Percentiles rank a stretch among this genome's conserved stretches.
These are phyloP conservation scores for Neurospora sp. DNA, from an alignment of 2,329 filamentous ascomycete genomes.

Conservation along the genomic window DNA sequence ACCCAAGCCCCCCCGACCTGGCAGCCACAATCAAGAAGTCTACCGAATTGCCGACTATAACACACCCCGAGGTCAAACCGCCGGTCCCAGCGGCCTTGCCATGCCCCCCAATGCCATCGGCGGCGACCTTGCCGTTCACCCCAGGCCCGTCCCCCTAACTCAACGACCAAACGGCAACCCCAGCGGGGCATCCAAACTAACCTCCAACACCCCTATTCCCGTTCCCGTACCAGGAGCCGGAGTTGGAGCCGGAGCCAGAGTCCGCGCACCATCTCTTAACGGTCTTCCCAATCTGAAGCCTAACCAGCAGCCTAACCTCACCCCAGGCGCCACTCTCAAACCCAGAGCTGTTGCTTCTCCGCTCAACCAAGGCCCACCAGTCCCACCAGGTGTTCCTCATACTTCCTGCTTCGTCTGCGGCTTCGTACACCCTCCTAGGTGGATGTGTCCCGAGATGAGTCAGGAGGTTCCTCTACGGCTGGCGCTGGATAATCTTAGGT, in stretches of 20 bases:
- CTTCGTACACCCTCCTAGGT: conserved; percentile 10
- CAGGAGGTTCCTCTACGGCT: conserved; percentile 9
- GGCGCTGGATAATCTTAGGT: conserved; percentile 12
- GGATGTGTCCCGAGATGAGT: conserved; percentile 16
- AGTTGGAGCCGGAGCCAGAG: not conserved
- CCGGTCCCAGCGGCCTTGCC: not conserved
- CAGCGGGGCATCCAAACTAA: not conserved
- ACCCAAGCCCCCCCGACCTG: not conserved
- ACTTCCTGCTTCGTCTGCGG: conserved; percentile 13
- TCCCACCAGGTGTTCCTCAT: not conserved
- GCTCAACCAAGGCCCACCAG: not conserved
- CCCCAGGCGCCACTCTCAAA: not conserved
- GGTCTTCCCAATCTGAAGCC: not conserved
- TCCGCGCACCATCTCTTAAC: not conserved
- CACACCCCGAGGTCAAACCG: not conserved
- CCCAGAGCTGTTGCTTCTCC: not conserved
- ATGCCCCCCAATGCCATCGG: not conserved
- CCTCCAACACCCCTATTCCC: not conserved
- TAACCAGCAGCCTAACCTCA: not conserved
- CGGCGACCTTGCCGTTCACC: not conserved
- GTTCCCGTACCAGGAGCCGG: not conserved
- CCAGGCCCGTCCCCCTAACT: not conserved
- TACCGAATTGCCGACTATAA: not conserved
- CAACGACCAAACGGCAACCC: not conserved
- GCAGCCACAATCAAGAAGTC: not conserved